These are phyloP conservation scores for Flaveria brownii DNA, from an alignment of 129 eudicot species.

Conservation along the genomic window DNA sequence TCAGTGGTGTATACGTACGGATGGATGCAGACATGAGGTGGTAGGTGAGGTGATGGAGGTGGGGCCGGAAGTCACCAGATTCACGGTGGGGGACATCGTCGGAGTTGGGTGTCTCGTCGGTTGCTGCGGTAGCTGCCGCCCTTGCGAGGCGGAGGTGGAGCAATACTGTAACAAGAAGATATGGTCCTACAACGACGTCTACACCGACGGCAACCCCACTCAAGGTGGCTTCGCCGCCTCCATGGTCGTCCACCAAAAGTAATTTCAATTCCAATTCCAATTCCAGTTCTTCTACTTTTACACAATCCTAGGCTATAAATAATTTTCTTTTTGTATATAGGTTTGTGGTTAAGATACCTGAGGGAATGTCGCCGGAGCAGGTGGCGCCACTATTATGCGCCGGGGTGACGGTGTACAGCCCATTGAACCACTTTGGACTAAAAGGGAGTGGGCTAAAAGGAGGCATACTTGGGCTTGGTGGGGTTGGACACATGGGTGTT, in stretches of 20 bases:
- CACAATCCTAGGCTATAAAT: not conserved
- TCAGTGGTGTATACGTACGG: too few relatives aligned
- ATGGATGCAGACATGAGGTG: constrained; percentile 74
- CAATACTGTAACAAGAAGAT: constrained; percentile 95
- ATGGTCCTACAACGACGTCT: constrained; percentile 90
- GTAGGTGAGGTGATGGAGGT: constrained; percentile 97
- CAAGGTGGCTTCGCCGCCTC: constrained; percentile 88
- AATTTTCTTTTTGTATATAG: constrained; percentile 25
- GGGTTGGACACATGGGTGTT: constrained; percentile 99
- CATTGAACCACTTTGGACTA: constrained; percentile 82
- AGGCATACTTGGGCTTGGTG: constrained; percentile 93
- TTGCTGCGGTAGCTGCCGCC: constrained; percentile 66
- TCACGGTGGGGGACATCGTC: constrained; percentile 69
- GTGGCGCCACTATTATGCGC: constrained; percentile 97
- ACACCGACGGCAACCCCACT: constrained; percentile 90
- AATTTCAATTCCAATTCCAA: not conserved
- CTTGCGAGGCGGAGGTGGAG: constrained; percentile 72
- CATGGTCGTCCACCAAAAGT: constrained; percentile 89
- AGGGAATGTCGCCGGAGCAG: constrained; percentile 82
- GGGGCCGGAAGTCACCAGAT: constrained; percentile 74
- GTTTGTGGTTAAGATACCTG: constrained; percentile 90
- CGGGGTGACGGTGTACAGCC: constrained; percentile 91
- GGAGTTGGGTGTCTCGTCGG: constrained; percentile 88
- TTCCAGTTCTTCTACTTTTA: too few relatives aligned
- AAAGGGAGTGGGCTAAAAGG: constrained; percentile 71